Evolutionary conservation across 257 asterid genomes (phyloP).

Genomic region (Solanum neorickii): DNA sequence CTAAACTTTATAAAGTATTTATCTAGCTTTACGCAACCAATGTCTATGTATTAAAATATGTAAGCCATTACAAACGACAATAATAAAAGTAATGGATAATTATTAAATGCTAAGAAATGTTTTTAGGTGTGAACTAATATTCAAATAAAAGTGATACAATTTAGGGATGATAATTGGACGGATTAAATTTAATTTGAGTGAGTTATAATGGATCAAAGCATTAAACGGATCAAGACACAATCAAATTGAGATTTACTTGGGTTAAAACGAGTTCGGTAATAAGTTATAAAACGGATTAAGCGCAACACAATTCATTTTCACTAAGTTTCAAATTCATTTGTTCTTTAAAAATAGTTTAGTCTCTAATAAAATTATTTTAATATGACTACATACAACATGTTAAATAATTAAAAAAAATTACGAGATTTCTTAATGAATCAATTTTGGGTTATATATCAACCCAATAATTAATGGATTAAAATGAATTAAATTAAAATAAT

Average conservation of each 20-base stretch:
- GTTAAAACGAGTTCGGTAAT: too few relatives aligned
- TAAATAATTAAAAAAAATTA: too few relatives aligned
- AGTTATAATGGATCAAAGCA: fast-evolving
- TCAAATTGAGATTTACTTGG: too few relatives aligned
- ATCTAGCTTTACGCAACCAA: background rate
- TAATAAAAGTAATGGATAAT: background rate
- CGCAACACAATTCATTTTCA: background rate
- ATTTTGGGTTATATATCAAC: too few relatives aligned
- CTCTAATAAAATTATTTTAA: too few relatives aligned
- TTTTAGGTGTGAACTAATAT: background rate
- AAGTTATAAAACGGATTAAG: background rate
- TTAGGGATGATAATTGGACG: too few relatives aligned
- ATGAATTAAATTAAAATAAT: too few relatives aligned
- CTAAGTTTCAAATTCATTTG: background rate
- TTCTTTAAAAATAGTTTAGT: background rate
- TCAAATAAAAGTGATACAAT: background rate
- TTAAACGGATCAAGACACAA: too few relatives aligned
- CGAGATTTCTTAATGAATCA: background rate
- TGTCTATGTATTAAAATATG: background rate
- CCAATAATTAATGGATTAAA: too few relatives aligned
- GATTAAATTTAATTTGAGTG: too few relatives aligned
- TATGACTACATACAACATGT: too few relatives aligned
- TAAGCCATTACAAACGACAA: too few relatives aligned
- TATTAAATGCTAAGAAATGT: background rate
- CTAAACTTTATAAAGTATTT: background rate